A percentile compares a stretch with the other conserved stretches of the same genome.
Conservation (phyloP, 192 early-diverging fungal genomes). For the Rhizoclosmatium sp. region DNA sequence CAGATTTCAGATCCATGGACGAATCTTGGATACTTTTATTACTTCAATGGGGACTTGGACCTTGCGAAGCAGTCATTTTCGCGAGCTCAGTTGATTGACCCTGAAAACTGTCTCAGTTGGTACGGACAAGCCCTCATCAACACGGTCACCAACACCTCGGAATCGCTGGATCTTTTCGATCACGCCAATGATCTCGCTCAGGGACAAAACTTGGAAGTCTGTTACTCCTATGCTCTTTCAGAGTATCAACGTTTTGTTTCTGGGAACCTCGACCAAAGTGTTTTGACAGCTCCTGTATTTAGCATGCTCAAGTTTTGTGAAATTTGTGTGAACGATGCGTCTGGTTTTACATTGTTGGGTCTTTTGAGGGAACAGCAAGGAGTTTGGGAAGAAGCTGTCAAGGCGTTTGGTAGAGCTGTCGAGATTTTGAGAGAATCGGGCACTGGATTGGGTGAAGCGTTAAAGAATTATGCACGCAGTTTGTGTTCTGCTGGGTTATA, state of each 20-base stretch:
- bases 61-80: conserved; percentile 78
- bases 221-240: conserved; percentile 29
- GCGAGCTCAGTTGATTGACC: conserved; percentile 76
- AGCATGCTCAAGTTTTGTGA: conserved; percentile 73
- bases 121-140: conserved; percentile 87
- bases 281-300: conserved; percentile 37
- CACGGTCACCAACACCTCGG: conserved; percentile 58
- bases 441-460: background rate
- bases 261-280: background rate
- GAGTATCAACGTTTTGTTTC: conserved; percentile 1
- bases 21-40: conserved; percentile 84
- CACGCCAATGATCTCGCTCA: conserved; percentile 78
- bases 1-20: conserved; percentile 75
- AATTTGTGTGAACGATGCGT: conserved; percentile 61
- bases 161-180: conserved; percentile 73
- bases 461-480: conserved; percentile 74
- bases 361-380: conserved; percentile 78
- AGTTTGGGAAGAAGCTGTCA: conserved; percentile 70
- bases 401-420: conserved; percentile 66
- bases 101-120: conserved; percentile 81
- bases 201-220: conserved; percentile 25
- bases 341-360: conserved; percentile 74
- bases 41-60: conserved; percentile 74
- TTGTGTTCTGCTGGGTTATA: conserved; percentile 71
- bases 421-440: conserved; percentile 45